A percentile compares a stretch with the other conserved stretches of the same genome.
Evolutionary conservation across 1,139 yeast genomes (phyloP).

Genomic region (Taphrina pruni): DNA sequence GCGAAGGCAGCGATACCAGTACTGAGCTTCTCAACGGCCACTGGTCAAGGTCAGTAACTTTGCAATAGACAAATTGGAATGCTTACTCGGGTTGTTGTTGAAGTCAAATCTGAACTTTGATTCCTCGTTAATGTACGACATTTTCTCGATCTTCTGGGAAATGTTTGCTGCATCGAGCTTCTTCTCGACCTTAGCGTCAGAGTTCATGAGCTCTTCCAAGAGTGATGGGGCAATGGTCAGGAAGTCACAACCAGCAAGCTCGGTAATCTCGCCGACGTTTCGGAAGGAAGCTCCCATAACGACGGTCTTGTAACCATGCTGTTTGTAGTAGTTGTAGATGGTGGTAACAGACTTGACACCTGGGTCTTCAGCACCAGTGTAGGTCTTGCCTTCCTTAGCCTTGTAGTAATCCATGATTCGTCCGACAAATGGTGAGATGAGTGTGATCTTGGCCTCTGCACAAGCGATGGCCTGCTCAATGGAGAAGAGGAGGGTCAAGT

Average conservation of each 20-base stretch:
- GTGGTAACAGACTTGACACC: slow-evolving; percentile 90
- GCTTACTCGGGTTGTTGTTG: slow-evolving; percentile 68
- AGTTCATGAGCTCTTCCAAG: slow-evolving; percentile 85
- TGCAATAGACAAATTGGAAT: not conserved
- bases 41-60: slow-evolving; percentile 53
- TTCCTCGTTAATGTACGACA: slow-evolving; percentile 82
- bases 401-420: slow-evolving; percentile 99
- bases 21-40: slow-evolving; percentile 97
- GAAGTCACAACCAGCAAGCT: slow-evolving; percentile 96
- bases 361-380: slow-evolving; percentile 82
- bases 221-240: slow-evolving; percentile 93
- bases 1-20: slow-evolving; percentile 98
- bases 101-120: slow-evolving; percentile 85
- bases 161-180: slow-evolving; percentile 64
- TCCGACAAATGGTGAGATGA: slow-evolving; percentile 98
- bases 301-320: slow-evolving; percentile 92
- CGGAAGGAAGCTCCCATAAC: slow-evolving; percentile 99
- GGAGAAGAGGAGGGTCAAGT: slow-evolving; percentile 93
- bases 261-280: slow-evolving; percentile 94
- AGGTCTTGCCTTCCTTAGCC: slow-evolving; percentile 88
- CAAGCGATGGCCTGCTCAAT: slow-evolving; percentile 98
- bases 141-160: slow-evolving; percentile 67
- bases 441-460: slow-evolving; percentile 95
- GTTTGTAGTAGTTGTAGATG: slow-evolving; percentile 97
- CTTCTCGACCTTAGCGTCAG: slow-evolving; percentile 78